Evolutionary conservation across 1,284 basidiomycete species (phyloP), one percentile per base, ranked within the genome.

Genomic region (Heterobasidion parviporum): DNA sequence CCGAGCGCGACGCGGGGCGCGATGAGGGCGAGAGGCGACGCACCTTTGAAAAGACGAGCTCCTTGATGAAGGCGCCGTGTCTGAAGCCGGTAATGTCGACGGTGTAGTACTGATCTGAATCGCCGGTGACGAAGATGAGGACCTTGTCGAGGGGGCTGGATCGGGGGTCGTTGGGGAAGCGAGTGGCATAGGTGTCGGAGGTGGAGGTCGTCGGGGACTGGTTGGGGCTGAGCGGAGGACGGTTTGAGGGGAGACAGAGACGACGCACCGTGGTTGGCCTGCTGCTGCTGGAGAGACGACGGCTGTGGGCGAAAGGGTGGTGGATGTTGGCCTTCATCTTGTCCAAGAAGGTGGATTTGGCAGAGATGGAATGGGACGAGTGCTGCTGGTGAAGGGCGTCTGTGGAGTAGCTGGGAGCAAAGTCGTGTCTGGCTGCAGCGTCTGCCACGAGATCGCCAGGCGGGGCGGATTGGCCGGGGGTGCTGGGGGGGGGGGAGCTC

Each of bases 1-100:
- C 44, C 51, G 46, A 5, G 26, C 26, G 26, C 26, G 26, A 26
- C 4, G 26, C 26, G 26, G 26, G 26, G 26, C 26, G 26, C 26
- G 26, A 26, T 70, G 26, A n/a, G 34, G 35, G 43, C 35, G 16
- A 20, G 14, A 15, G n/a, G 26, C 4, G n/a, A 18, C 76, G 61
- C 58, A 92, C 92, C 77, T 90, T 91, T 57, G 83, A 82, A 63
- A 94, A 92, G 20, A 96, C 88, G 55, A 85, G 80, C 67, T 95
- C 92, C 63, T 87, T 82, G 61, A 96, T 89, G 61, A 83, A 86
- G 14, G 84, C 82, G 34, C 86, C 79, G 60, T 79, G 82, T 54
- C 77, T 77, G 32, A 87, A 83, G 20, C 81, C 81, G 32, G 83
- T 85, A 58, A 96, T 84, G 61, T 92, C 87, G 38, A 95, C 91